Evolutionary conservation across 2,329 filamentous ascomycete genomes (phyloP).

Genomic region (Fusarium zealandicum): DNA sequence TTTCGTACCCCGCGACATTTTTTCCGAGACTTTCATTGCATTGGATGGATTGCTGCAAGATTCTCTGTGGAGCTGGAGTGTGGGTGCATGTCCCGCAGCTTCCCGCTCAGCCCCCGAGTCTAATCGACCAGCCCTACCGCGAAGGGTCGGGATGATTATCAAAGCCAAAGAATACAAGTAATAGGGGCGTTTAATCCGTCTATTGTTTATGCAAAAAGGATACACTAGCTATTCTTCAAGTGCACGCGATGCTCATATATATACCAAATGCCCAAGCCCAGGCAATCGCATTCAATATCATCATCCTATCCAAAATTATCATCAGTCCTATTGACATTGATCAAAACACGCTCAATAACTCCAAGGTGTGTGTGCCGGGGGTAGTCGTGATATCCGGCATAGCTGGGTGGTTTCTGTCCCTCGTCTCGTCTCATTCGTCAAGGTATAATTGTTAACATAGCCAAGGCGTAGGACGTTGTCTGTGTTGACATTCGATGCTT

Average conservation of each 20-base stretch:
- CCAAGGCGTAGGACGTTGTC: neutral
- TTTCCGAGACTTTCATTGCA: neutral
- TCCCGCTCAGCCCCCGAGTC: neutral
- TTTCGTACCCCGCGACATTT: slow-evolving; percentile 6
- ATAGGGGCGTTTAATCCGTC: too few species aligned
- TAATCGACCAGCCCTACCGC: neutral
- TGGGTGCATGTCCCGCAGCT: neutral
- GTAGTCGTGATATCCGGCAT: slow-evolving; percentile 18
- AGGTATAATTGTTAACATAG: neutral
- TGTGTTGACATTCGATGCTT: neutral
- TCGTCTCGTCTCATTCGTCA: neutral
- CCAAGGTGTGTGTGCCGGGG: neutral
- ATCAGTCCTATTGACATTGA: slow-evolving; percentile 12
- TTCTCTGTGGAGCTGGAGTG: slow-evolving; percentile 5
- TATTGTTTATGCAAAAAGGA: too few species aligned
- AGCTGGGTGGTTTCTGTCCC: neutral
- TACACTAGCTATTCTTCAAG: too few species aligned
- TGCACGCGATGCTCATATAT: neutral
- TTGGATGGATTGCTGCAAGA: neutral
- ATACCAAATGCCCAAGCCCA: slow-evolving; percentile 6
- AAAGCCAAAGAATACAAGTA: too few species aligned
- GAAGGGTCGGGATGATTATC: too few species aligned
- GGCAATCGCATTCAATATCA: neutral
- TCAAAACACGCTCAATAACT: slow-evolving; percentile 18
- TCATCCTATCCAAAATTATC: neutral